Evolutionary conservation across 805 yeast species (phyloP), one percentile per base, ranked within the genome.

Genomic region (Candida nonsorbophila): DNA sequence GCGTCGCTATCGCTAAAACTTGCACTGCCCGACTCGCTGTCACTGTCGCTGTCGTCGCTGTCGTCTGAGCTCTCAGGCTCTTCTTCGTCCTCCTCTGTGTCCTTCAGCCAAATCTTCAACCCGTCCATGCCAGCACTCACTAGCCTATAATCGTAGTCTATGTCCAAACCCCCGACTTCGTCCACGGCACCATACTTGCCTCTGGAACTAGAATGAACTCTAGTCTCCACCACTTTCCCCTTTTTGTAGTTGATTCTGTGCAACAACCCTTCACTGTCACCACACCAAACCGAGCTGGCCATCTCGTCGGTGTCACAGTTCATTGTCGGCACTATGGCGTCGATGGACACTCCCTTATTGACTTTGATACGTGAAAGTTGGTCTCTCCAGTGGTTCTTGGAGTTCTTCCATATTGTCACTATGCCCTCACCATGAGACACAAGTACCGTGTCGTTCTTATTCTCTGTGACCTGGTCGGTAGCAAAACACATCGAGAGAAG

Each of bases 361-460:
- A 88, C 66, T 38, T 77, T 77, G 12, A 90, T 72, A 34, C 97
- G 63, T 8, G 83, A 72, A 27, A 86, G 65, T 57, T 90, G 97
- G 53, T 90, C 97, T 34, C 62, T 67, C 37, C 77, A 69, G 24
- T 72, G 72, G 47, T 84, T 85, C 47, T 73, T 72, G 17, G 73
- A 66, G 16, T 81, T 77, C 42, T 74, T 77, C 98, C 98, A 90
- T 9, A 83, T 63, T 0, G 97, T 86, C 5, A 86, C 67, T 9
- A 85, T 73, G 3, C 97, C 97, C 47, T 82, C 92, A 10, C 94
- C 86, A 81, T 86, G 87, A 25, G 95, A 90, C 42, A 88, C 87
- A 4, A 81, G 72, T 3, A 79, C 70, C 1, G 75, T 69, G 12
- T 75, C 78, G 30, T 79, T 84, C 27, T 69, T 71, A 9, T 76